phyloP scores from a whole-genome alignment of 2,329 filamentous ascomycete species.

The Calycina herbarum region DNA sequence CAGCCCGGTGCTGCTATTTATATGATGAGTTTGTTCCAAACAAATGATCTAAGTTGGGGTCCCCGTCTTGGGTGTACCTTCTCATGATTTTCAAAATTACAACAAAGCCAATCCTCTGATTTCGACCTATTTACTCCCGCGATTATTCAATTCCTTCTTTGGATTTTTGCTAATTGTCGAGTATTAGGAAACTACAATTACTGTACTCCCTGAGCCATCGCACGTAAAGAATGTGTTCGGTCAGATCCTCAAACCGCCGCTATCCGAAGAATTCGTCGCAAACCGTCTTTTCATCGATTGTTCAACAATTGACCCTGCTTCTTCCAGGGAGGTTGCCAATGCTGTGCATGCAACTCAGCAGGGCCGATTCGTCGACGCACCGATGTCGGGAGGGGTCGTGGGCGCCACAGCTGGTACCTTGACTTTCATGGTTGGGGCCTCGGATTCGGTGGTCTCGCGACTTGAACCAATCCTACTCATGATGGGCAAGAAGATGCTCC shows the following conservation, averaged over 20 bases:
- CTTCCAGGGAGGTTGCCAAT: constrained; percentile 75
- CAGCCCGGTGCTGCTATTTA: constrained; percentile 8
- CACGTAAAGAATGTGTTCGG: constrained; percentile 84
- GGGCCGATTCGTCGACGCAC: constrained; percentile 86
- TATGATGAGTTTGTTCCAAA: constrained; percentile 55
- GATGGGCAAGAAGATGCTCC: constrained; percentile 86
- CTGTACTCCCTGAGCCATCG: constrained; percentile 82
- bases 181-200: constrained; percentile 77
- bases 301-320: constrained; percentile 91
- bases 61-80: constrained; percentile 51
- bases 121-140: constrained; percentile 20
- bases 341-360: constrained; percentile 65
- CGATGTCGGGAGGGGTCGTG: constrained; percentile 95
- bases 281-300: constrained; percentile 88
- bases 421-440: constrained; percentile 91
- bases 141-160: constrained; percentile 5
- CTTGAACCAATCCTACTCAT: constrained; percentile 68
- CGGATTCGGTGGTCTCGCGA: constrained; percentile 58
- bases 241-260: constrained; percentile 63
- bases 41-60: constrained; percentile 74
- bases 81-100: constrained; percentile 58
- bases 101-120: constrained; percentile 77
- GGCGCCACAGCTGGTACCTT: constrained; percentile 84
- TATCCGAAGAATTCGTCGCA: constrained; percentile 48
- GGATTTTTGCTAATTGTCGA: constrained; percentile 20